phyloP scores from a whole-genome alignment of 768 basidiomycete genomes.

The Trametopsis cervina region DNA sequence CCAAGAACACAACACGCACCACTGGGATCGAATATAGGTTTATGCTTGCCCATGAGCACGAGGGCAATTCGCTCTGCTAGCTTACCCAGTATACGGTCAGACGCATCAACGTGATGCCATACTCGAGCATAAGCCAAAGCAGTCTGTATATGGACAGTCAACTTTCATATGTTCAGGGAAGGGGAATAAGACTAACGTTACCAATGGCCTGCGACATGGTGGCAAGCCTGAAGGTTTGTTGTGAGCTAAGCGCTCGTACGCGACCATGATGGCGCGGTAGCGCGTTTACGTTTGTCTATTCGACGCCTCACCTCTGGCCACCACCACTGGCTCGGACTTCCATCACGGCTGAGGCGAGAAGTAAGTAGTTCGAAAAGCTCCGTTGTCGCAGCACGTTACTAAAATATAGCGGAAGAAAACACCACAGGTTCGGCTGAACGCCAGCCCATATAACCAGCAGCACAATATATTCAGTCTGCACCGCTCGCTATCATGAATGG shows the following conservation, averaged over 20 bases:
- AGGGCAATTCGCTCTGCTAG: constrained; percentile 91
- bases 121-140: constrained; percentile 90
- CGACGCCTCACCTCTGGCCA: not conserved
- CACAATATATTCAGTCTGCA: too few species aligned
- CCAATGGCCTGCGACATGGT: constrained; percentile 78
- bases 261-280: not conserved
- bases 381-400: not conserved
- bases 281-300: not conserved
- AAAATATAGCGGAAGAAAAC: not conserved
- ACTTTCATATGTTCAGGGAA: not conserved
- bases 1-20: constrained; percentile 44
- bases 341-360: not conserved
- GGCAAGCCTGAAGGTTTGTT: constrained; percentile 8
- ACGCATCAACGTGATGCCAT: constrained; percentile 94
- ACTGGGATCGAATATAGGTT: constrained; percentile 91
- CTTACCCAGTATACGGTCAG: constrained; percentile 89
- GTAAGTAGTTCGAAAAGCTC: not conserved
- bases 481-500: constrained; percentile 29
- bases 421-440: too few species aligned
- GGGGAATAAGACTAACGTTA: constrained; percentile 46
- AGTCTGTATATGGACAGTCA: constrained; percentile 47
- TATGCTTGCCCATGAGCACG: constrained; percentile 98
- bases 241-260: constrained; percentile 4
- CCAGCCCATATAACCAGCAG: too few species aligned
- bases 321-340: not conserved